Conservation (phyloP, 2,329 filamentous ascomycete species). For the Aspergillus caelatus region DNA sequence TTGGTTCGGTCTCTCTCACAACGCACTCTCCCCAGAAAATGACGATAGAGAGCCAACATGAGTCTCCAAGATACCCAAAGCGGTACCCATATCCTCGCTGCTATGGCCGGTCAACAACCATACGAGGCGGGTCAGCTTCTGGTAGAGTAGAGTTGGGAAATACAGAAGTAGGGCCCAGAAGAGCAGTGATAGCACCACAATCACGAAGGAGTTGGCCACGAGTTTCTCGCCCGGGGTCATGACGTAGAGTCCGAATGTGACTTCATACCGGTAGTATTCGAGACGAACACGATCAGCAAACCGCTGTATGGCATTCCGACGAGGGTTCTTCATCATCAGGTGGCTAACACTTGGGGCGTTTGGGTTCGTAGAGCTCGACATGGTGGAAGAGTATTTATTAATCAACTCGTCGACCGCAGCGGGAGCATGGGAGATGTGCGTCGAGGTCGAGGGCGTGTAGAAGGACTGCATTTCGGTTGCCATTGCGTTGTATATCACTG, state of each 20-base stretch:
- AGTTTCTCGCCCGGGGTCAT: conserved; percentile 49
- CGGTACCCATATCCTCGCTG: conserved; percentile 30
- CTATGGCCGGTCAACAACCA: conserved; percentile 44
- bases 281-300: conserved; percentile 39
- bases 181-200: conserved; percentile 38
- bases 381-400: conserved; percentile 36
- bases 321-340: conserved; percentile 17
- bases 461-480: conserved; percentile 38
- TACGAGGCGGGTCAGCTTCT: conserved; percentile 37
- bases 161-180: conserved; percentile 42
- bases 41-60: conserved; percentile 18
- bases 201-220: conserved; percentile 44
- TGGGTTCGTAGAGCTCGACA: conserved; percentile 20
- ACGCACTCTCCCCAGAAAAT: conserved; percentile 18
- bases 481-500: conserved; percentile 21
- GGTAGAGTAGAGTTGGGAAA: conserved; percentile 40
- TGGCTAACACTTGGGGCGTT: conserved; percentile 15
- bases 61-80: conserved; percentile 31
- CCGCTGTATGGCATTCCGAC: conserved; percentile 32
- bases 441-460: conserved; percentile 35
- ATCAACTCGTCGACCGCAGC: conserved; percentile 37
- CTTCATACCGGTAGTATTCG: conserved; percentile 51
- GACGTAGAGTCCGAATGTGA: conserved; percentile 49
- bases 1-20: conserved; percentile 5
- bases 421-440: conserved; percentile 33